These are phyloP conservation scores for Fusarium chuoi DNA, from an alignment of 2,329 filamentous ascomycete genomes.

Conservation along the genomic window DNA sequence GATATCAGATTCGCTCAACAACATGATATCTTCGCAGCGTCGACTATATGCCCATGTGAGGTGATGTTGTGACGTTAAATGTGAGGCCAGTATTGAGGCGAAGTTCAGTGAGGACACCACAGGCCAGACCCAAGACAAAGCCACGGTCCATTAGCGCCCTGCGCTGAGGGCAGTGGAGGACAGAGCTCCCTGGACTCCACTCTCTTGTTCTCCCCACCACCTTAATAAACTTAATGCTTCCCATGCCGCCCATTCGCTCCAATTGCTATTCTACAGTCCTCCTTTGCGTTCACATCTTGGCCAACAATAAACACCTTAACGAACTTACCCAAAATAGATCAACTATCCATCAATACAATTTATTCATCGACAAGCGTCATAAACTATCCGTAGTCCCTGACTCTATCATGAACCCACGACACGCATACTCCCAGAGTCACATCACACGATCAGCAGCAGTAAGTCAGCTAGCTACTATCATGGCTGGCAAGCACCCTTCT, in stretches of 20 bases:
- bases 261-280: neutral
- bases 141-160: conserved; percentile 41
- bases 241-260: conserved; percentile 1
- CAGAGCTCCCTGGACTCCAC: conserved; percentile 15
- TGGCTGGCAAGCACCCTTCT: conserved; percentile 13
- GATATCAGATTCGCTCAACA: neutral
- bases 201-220: conserved; percentile 6
- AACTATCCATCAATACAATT: neutral
- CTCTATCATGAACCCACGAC: neutral
- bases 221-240: conserved; percentile 14
- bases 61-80: conserved; percentile 15
- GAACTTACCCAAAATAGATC: neutral
- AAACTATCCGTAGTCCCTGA: too few species aligned
- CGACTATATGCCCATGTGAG: neutral
- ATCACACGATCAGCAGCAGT: conserved; percentile 19
- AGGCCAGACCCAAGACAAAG: conserved; percentile 31
- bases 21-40: conserved; percentile 6
- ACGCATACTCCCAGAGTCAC: neutral
- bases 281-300: neutral
- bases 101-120: conserved; percentile 27
- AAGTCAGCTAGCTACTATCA: neutral
- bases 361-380: neutral
- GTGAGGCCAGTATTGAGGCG: conserved; percentile 29
- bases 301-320: neutral
- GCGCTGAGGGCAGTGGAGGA: conserved; percentile 1